Evolutionary conservation across 805 yeast genomes (phyloP).

Genomic region (Starmerella asiatica): DNA sequence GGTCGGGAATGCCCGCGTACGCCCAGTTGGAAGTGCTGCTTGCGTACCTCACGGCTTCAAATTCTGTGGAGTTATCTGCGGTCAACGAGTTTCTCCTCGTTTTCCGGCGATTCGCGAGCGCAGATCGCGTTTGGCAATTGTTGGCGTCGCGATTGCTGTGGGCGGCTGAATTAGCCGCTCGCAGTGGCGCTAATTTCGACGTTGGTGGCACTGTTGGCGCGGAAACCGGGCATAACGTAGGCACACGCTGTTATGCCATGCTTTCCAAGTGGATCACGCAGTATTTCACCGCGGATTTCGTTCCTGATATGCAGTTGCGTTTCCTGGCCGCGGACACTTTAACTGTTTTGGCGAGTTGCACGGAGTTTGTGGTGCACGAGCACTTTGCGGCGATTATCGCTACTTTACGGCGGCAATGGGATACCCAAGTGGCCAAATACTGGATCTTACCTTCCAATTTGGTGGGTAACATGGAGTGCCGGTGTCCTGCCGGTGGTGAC

Average conservation of each 20-base stretch:
- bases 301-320: slow-evolving; percentile 39
- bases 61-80: slow-evolving; percentile 59
- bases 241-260: slow-evolving; percentile 73
- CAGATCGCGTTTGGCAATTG: slow-evolving; percentile 45
- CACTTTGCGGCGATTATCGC: slow-evolving; percentile 29
- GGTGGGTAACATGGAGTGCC: slow-evolving; percentile 17
- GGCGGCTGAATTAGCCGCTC: slow-evolving; percentile 38
- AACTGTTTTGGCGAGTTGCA: slow-evolving; percentile 19
- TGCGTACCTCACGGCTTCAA: slow-evolving; percentile 46
- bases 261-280: slow-evolving; percentile 82
- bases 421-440: slow-evolving; percentile 27
- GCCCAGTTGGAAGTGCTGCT: slow-evolving; percentile 22
- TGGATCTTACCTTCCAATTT: slow-evolving; percentile 22
- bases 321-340: slow-evolving; percentile 9
- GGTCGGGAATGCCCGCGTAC: slow-evolving; percentile 15
- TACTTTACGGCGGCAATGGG: slow-evolving; percentile 41
- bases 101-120: slow-evolving; percentile 53
- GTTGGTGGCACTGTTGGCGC: slow-evolving; percentile 20
- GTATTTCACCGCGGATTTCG: slow-evolving; percentile 76
- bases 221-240: slow-evolving; percentile 45
- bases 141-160: slow-evolving; percentile 56
- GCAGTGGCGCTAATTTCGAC: slow-evolving; percentile 20
- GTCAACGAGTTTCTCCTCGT: slow-evolving; percentile 79
- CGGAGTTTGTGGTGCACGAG: slow-evolving; percentile 20
- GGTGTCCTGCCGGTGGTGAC: slow-evolving; percentile 27